Evolutionary conservation across 768 basidiomycete genomes (phyloP).

Genomic region (Suillus discolor): DNA sequence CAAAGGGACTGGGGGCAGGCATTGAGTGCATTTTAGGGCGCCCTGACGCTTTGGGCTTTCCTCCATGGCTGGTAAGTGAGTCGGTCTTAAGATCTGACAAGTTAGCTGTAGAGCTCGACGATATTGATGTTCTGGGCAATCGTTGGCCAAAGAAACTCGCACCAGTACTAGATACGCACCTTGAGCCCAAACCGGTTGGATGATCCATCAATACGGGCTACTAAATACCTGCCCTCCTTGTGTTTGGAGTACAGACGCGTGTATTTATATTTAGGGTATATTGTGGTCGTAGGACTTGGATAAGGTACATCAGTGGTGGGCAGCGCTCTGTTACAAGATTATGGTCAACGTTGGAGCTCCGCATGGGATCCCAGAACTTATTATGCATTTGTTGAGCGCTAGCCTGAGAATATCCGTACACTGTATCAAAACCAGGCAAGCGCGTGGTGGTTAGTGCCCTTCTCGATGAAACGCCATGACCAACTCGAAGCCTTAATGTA

Average conservation of each 20-base stretch:
- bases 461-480: not conserved
- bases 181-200: slow-evolving; percentile 15
- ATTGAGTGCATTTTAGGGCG: not conserved
- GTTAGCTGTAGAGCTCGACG: slow-evolving; percentile 29
- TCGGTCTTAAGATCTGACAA: slow-evolving; percentile 23
- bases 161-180: not conserved
- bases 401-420: not conserved
- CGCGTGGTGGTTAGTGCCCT: not conserved
- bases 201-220: slow-evolving; percentile 23
- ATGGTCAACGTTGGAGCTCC: not conserved
- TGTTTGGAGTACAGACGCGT: not conserved
- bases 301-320: not conserved
- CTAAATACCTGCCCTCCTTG: slow-evolving; percentile 12
- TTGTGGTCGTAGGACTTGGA: not conserved
- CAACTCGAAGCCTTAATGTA: not conserved
- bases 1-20: not conserved
- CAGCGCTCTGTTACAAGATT: not conserved
- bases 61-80: slow-evolving; percentile 16
- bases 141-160: not conserved
- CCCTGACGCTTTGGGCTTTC: not conserved
- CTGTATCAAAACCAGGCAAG: not conserved
- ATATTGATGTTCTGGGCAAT: slow-evolving; percentile 32
- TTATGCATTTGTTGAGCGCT: not conserved
- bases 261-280: not conserved
- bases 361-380: not conserved